Evolutionary conservation across 495 filamentous ascomycete genomes (phyloP).

Genomic region (Neurospora sp.): DNA sequence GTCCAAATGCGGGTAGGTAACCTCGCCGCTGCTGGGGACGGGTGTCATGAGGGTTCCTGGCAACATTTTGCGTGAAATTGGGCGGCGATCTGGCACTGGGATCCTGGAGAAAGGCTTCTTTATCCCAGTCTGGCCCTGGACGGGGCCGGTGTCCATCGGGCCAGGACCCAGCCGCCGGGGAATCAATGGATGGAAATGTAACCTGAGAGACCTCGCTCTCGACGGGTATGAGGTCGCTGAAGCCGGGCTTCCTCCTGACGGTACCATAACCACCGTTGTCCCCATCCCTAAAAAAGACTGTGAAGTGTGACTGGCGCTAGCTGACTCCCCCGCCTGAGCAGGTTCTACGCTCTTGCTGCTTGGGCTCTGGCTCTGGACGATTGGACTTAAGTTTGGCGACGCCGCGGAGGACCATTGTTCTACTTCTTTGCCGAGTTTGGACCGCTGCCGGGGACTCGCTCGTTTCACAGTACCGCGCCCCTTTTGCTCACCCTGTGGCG

Average conservation of each 20-base stretch:
- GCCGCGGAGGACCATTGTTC: conserved; percentile 40
- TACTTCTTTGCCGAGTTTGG: conserved; percentile 32
- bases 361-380: conserved; percentile 29
- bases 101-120: neutral
- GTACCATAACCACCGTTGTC: conserved; percentile 4
- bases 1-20: conserved; percentile 2
- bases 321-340: conserved; percentile 3
- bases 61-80: neutral
- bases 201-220: conserved; percentile 8
- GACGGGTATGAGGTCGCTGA: conserved; percentile 26
- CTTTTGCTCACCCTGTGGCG: conserved; percentile 16
- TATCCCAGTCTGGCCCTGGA: neutral
- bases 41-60: conserved; percentile 1
- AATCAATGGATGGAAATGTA: conserved; percentile 8
- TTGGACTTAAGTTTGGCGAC: conserved; percentile 36
- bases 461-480: conserved; percentile 24
- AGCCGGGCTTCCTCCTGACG: conserved; percentile 4
- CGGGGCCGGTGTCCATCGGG: neutral
- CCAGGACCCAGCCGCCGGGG: conserved; percentile 3
- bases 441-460: conserved; percentile 19
- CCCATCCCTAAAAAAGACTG: conserved; percentile 29
- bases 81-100: neutral
- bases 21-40: neutral
- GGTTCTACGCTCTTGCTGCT: neutral
- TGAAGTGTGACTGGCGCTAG: conserved; percentile 2